phyloP scores from a whole-genome alignment of 139 green algal genomes.

The Desmodesmus armatus region DNA sequence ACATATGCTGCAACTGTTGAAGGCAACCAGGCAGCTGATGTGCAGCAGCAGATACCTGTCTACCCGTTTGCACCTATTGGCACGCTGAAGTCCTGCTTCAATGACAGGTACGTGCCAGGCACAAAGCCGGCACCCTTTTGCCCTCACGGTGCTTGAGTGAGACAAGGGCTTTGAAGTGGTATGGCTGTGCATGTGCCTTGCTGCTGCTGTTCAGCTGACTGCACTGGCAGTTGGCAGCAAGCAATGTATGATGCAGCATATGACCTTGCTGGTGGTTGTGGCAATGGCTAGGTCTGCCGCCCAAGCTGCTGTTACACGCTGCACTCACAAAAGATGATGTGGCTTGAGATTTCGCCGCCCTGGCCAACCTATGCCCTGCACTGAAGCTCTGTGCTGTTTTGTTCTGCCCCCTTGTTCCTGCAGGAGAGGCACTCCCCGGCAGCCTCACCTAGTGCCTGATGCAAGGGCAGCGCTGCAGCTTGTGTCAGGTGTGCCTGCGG shows the following conservation, averaged over 20 bases:
- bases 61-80: constrained; percentile 18
- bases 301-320: neutral
- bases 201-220: neutral
- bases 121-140: neutral
- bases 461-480: constrained; percentile 75
- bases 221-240: neutral
- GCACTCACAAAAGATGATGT: neutral
- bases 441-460: constrained; percentile 84
- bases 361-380: neutral
- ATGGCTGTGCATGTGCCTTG: neutral
- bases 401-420: neutral
- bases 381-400: neutral
- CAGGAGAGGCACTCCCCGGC: constrained; percentile 89
- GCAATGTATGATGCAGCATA: neutral
- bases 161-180: neutral
- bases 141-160: neutral
- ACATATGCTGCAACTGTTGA: neutral
- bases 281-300: too few relatives aligned
- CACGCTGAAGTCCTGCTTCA: constrained; percentile 21
- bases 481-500: constrained; percentile 58
- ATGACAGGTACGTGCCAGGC: neutral
- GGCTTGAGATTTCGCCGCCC: neutral
- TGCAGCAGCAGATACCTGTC: neutral
- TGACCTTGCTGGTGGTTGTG: too few relatives aligned
- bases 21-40: neutral